Base-by-base conservation (phyloP, 805 yeast genomes). In the Candida alai region DNA sequence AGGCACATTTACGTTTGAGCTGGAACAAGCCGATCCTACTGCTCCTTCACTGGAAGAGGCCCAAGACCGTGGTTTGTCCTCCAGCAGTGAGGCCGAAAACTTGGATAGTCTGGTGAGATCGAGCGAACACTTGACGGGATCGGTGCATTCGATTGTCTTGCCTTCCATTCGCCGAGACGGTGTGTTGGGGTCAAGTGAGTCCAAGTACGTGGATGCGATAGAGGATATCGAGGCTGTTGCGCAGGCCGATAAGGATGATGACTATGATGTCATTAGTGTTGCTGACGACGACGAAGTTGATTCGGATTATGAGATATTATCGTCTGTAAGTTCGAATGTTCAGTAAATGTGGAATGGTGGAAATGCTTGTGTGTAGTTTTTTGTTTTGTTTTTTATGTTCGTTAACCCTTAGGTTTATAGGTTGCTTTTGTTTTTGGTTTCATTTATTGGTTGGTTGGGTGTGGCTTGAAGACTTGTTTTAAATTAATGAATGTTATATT, bases 231-330 rank as follows among this genome's bases (percentile, higher is more conserved):
- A 32, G 15, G 45, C 37, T 10, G 42, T 28, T 12, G 45, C 41
- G 13, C 48, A 42, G 15, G 43, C 42, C 5, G 64, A 57, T 13
- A 46, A 42, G 11, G 51, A 42, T 16, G 47, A 44, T 5, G 65
- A 59, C 12, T 65, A 57, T 32, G 59, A 55, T 28, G 67, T 62
- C 35, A 48, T 62, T 28, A 54, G 62, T 24, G 56, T 63, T 36
- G 50, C 48, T 26, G 55, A 47, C 19, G 62, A 55, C 12, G 59
- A 51, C 12, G 54, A 46, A 14, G 51, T 45, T 25, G 55, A 46
- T 20, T 62, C 68, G 3, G 71, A 65, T 40, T 65, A 44, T 36
- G 70, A 65, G 37, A 41, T 65, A 17, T 54, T 65, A 40, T 58
- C 66, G 1, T 50, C 60, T 10, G 44, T 44, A 16, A 28, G 32